Percentiles rank a stretch among this genome's conserved stretches.
Evolutionary conservation across 1,284 basidiomycete species (phyloP).

Genomic region (Ganoderma leucocontextum): DNA sequence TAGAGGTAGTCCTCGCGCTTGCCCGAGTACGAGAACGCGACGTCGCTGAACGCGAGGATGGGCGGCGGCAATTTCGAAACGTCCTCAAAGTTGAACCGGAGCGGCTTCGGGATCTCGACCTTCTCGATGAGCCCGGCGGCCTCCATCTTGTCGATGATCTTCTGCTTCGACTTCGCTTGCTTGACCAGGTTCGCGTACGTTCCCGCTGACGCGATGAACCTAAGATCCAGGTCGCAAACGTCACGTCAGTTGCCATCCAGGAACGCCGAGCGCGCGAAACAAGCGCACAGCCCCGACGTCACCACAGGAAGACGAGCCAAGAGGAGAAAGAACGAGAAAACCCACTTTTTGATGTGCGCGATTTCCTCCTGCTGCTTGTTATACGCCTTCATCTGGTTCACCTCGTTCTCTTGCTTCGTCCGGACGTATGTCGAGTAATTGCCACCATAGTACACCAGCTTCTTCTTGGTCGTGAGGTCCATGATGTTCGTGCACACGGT

Average conservation of each 20-base stretch:
- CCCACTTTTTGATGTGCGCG: conserved; percentile 93
- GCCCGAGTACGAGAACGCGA: conserved; percentile 95
- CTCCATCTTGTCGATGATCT: conserved; percentile 99
- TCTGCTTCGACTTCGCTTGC: conserved; percentile 99
- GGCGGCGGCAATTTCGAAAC: conserved; percentile 94
- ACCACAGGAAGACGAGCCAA: neutral
- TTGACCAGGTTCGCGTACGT: conserved; percentile 99
- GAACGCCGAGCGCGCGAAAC: conserved; percentile 1
- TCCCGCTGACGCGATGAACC: conserved; percentile 97
- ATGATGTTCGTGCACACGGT: conserved; percentile 97
- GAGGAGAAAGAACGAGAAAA: conserved; percentile 22
- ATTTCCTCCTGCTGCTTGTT: conserved; percentile 99
- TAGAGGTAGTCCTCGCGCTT: conserved; percentile 91
- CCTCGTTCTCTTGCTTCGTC: conserved; percentile 97
- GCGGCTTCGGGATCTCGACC: conserved; percentile 74
- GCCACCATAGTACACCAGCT: conserved; percentile 93
- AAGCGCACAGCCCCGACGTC: conserved; percentile 5
- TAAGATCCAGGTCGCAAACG: conserved; percentile 40
- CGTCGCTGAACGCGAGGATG: conserved; percentile 95
- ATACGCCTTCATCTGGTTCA: conserved; percentile 99
- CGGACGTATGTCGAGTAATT: conserved; percentile 98
- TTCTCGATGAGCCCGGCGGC: conserved; percentile 97
- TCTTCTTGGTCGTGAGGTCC: conserved; percentile 92
- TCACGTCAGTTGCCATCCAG: conserved; percentile 3
- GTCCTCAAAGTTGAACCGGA: conserved; percentile 97